Evolutionary conservation across 2,329 filamentous ascomycete genomes (phyloP), one percentile per base, ranked within the genome.

Genomic region (Beauveria rudraprayagi): DNA sequence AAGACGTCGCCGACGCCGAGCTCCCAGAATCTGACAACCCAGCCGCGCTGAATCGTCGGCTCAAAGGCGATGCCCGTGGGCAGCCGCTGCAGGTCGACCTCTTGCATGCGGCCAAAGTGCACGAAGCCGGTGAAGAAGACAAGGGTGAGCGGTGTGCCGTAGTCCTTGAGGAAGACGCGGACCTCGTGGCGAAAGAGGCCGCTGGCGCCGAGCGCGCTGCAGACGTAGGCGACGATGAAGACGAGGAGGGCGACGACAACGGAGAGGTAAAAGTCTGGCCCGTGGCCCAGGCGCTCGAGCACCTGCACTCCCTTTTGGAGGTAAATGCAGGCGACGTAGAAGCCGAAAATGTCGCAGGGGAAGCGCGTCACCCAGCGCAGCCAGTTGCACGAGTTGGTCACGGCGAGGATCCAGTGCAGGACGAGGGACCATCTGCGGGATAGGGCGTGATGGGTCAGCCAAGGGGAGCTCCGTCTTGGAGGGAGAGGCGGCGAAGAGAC

Each of bases 241-340:
- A 96, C 90, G 19, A 95, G 82, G 43, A 95, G 77, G 8, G 90
- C 83, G 1, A 92, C 83, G 67, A 87, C 82, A 67, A 95, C 84
- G 52, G 89, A 92, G 28, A 96, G 82, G 70, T 95, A 96, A 77
- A 94, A 78, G 70, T 88, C 83, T 54, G 79, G 80, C 66, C 78
- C 73, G 72, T 79, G 70, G 73, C 89, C 92, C 68, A 95, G 88
- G 14, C 88, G 82, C 48, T 86, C 87, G 22, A 96, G 81, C 16
- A 95, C 90, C 73, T 96, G 90, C 64, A 96, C 88, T 17, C 91
- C 91, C 74, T 96, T 96, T 70, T 96, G 91, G 22, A 96, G 80
- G 71, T 96, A 96, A 73, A 96, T 93, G 70, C 90, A 92, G 61
- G 91, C 91, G 53, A 96, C 91, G 71, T 96, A 96, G 76, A 96